phyloP scores from a whole-genome alignment of 768 basidiomycete genomes.

The Termitomyces sp. region DNA sequence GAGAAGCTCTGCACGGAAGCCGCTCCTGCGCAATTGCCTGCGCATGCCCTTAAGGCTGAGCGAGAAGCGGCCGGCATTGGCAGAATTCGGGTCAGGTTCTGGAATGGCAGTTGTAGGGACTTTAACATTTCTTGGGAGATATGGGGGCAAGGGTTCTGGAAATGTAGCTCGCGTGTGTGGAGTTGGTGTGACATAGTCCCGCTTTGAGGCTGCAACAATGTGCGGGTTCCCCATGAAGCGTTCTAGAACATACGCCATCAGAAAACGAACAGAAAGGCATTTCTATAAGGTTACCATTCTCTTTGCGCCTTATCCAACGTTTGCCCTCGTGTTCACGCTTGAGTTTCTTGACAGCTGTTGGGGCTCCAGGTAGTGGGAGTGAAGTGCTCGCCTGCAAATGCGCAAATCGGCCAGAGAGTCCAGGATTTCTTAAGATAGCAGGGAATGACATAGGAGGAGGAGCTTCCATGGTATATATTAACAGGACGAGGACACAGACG shows the following conservation, averaged over 20 bases:
- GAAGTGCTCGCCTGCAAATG: constrained; percentile 38
- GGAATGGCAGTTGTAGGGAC: constrained; percentile 47
- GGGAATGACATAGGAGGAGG: constrained; percentile 70
- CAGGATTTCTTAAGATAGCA: constrained; percentile 61
- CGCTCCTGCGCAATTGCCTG: constrained; percentile 59
- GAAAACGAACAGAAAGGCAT: background rate
- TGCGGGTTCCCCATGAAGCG: constrained; percentile 73
- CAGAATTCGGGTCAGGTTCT: constrained; percentile 46
- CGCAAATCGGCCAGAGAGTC: constrained; percentile 50
- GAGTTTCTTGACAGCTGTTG: constrained; percentile 35
- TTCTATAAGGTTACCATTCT: constrained; percentile 58
- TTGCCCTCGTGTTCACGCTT: constrained; percentile 70
- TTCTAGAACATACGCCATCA: constrained; percentile 38
- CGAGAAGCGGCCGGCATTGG: constrained; percentile 75
- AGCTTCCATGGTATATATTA: constrained; percentile 14
- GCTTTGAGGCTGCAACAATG: constrained; percentile 57
- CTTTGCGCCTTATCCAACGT: constrained; percentile 72
- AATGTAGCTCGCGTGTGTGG: constrained; percentile 59
- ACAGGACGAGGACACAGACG: background rate
- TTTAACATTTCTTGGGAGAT: constrained; percentile 59
- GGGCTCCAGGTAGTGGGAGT: constrained; percentile 15
- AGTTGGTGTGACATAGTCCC: constrained; percentile 48
- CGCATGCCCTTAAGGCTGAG: constrained; percentile 76
- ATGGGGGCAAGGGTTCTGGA: constrained; percentile 72
- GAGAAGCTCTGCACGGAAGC: constrained; percentile 58